Evolutionary conservation across 192 early-diverging fungal genomes (phyloP).

Genomic region (Helicostylum pulchrum): DNA sequence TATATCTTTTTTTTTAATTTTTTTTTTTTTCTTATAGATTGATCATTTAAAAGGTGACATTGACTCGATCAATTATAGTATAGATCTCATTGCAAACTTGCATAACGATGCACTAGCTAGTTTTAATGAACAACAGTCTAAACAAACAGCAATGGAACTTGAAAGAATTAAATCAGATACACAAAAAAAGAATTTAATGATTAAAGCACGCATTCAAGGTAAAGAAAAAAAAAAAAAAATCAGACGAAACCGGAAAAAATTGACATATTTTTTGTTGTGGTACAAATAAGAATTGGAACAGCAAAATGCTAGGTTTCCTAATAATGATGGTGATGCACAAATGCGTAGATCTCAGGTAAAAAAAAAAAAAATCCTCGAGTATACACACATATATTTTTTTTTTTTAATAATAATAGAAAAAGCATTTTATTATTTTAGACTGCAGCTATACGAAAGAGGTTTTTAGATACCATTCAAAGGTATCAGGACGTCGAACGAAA

Average conservation of each 20-base stretch:
- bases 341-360: constrained; percentile 21
- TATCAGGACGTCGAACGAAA: constrained; percentile 74
- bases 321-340: constrained; percentile 5
- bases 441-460: constrained; percentile 49
- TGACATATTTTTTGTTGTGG: neutral
- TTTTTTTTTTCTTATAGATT: neutral
- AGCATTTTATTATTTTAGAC: neutral
- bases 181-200: constrained; percentile 21
- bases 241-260: neutral
- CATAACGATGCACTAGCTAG: constrained; percentile 12
- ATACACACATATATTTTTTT: neutral
- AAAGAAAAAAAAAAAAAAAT: constrained; percentile 6
- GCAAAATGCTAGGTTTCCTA: constrained; percentile 12
- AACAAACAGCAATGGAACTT: constrained; percentile 10
- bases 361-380: no score
- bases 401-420: neutral
- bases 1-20: neutral
- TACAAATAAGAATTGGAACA: constrained; percentile 8
- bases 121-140: constrained; percentile 22
- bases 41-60: constrained; percentile 23
- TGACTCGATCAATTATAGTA: constrained; percentile 1
- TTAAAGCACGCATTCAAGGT: constrained; percentile 53
- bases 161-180: constrained; percentile 25
- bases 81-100: constrained; percentile 16
- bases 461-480: constrained; percentile 60